Conservation (phyloP, 345 rosid species). For the Balakata baccata region DNA sequence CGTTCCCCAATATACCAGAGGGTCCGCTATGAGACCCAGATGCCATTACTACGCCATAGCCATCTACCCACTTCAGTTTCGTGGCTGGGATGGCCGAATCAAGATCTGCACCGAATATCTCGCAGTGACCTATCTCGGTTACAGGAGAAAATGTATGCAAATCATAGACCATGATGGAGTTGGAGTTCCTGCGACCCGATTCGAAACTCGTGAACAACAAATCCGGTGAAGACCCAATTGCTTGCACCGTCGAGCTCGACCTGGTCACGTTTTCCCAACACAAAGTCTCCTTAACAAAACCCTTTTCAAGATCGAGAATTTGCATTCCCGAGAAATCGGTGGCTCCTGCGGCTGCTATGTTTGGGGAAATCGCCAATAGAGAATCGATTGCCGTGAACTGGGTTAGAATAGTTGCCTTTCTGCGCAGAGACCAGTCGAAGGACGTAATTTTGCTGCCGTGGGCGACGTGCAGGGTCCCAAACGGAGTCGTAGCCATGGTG, state of each 20-base stretch:
- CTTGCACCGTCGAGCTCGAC: slow-evolving; percentile 82
- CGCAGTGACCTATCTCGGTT: slow-evolving; percentile 63
- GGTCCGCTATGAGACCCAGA: slow-evolving; percentile 89
- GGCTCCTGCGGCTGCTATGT: slow-evolving; percentile 72
- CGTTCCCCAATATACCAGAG: slow-evolving; percentile 65
- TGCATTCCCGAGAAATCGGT: slow-evolving; percentile 85
- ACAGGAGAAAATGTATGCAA: slow-evolving; percentile 52
- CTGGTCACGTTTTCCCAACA: slow-evolving; percentile 67
- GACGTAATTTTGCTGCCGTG: slow-evolving; percentile 92
- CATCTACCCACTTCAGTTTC: slow-evolving; percentile 68
- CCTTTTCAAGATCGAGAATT: slow-evolving; percentile 64
- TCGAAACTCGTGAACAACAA: slow-evolving; percentile 82
- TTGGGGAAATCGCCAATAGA: slow-evolving; percentile 54
- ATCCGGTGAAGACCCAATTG: slow-evolving; percentile 60
- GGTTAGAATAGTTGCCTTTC: slow-evolving; percentile 67
- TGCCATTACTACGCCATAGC: slow-evolving; percentile 63
- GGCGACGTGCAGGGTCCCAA: slow-evolving; percentile 67
- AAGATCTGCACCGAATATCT: slow-evolving; percentile 70
- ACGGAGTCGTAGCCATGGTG: slow-evolving; percentile 47
- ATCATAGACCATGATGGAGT: slow-evolving; percentile 78
- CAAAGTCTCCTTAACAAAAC: slow-evolving; percentile 51
- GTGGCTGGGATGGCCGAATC: slow-evolving; percentile 81
- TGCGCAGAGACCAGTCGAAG: slow-evolving; percentile 77
- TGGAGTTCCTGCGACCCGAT: slow-evolving; percentile 82
- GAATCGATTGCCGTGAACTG: slow-evolving; percentile 87